Evolutionary conservation across 768 basidiomycete species (phyloP).

Genomic region (Suillus subalutaceus): DNA sequence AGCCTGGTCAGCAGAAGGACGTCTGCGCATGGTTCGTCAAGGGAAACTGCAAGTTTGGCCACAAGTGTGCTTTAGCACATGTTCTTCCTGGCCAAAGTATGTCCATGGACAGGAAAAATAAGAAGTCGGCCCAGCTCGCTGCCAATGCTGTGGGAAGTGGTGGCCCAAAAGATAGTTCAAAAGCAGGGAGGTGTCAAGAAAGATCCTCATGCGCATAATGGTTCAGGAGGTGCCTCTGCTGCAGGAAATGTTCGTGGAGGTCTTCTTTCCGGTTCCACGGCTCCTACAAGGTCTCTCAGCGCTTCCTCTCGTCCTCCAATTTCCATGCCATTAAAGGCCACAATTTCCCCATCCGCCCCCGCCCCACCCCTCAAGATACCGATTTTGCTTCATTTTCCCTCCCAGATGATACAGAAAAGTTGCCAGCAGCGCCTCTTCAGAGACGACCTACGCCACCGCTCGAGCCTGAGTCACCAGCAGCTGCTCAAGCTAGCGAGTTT

Average conservation of each 20-base stretch:
- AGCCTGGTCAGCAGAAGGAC: slow-evolving; percentile 80
- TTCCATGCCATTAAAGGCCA: slow-evolving; percentile 69
- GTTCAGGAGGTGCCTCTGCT: slow-evolving; percentile 17
- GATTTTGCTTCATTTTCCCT: slow-evolving; percentile 72
- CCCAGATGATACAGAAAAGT: slow-evolving; percentile 60
- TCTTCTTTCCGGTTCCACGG: slow-evolving; percentile 59
- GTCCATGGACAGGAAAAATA: slow-evolving; percentile 97
- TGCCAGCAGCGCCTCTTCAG: slow-evolving; percentile 47
- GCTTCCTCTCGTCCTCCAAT: slow-evolving; percentile 59
- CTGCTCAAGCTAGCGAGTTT: slow-evolving; percentile 18
- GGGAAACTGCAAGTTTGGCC: slow-evolving; percentile 84
- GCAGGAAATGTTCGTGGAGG: slow-evolving; percentile 22
- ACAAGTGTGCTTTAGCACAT: slow-evolving; percentile 91
- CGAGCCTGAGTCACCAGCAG: slow-evolving; percentile 12
- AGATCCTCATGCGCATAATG: slow-evolving; percentile 32
- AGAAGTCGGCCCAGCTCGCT: slow-evolving; percentile 82
- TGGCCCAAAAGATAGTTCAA: slow-evolving; percentile 36
- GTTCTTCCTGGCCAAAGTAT: slow-evolving; percentile 92
- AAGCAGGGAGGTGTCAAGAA: slow-evolving; percentile 40
- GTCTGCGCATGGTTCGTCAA: slow-evolving; percentile 91
- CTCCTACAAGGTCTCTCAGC: slow-evolving; percentile 57
- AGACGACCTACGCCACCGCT: slow-evolving; percentile 6
- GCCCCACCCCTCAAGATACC: slow-evolving; percentile 75
- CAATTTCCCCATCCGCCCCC: slow-evolving; percentile 75
- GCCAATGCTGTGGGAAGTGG: slow-evolving; percentile 42